Base-by-base conservation (phyloP, 192 early-diverging fungal genomes). In the Pecoramyces ruminantium region DNA sequence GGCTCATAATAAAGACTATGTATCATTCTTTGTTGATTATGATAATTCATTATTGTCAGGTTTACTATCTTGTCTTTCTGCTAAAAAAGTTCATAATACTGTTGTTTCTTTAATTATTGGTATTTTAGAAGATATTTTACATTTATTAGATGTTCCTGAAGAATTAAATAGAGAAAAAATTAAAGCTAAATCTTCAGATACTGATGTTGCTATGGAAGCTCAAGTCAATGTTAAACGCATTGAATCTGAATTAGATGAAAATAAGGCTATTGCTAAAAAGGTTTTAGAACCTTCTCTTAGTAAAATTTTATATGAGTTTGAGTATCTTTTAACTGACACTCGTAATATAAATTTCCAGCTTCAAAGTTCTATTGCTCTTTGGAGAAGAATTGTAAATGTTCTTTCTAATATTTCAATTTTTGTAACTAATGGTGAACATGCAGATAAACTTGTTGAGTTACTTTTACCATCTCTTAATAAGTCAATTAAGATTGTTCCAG, bases 381-480 rank as follows among this genome's bases (percentile, higher is more conserved):
- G 88, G 77, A 86, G 88, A 81, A 90, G 96, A 29, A 88, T 93
- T 82, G 93, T 99, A 79, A 84, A 89, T 21, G 92, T 98, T 38
- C 83, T 98, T 34, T 92, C 96, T 1, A 87, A 90, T 34, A 83
- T 95, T 28, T 93, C 95, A 8, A 83, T 86, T 28, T 94, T 92
- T 83, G 93, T 95, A 30, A 89, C 88, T 15, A 83, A 92, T 81
- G 87, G 91, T 38, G 86, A 88, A 0, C 87, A 90, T 78, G 92
- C 95, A 16, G 87, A 89, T 77, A 88, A 86, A 38, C 83, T 98
- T 30, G 81, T 97, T 27, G 91, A 93, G 18, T 88, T 98, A 30
- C 81, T 99, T 80, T 83, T 96, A 79, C 97, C 98, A 34, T 91
- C 92, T 81, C 85, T 96, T 38, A 92, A 92, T 80, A 90, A 91